Evolutionary conservation across 78 protist species (phyloP).

Genomic region (slime mould (Dictyostelium discoideum)): dicty_2.7 NC_007091.3:2880501-2881000

Average conservation of each 20-base stretch:
- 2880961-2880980: no score
- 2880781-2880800: slow-evolving; percentile 86
- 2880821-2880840: not conserved
- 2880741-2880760: slow-evolving; percentile 92
- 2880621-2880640: slow-evolving; percentile 94
- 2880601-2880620: slow-evolving; percentile 79
- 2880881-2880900: not conserved
- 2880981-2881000: no score
- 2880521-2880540: no score
- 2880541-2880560: no score
- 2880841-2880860: not conserved
- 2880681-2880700: slow-evolving; percentile 70
- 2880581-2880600: slow-evolving; percentile 45
- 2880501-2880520: slow-evolving; percentile 75
- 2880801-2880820: not conserved
- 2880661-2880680: slow-evolving; percentile 92
- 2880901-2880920: slow-evolving; percentile 76
- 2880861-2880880: not conserved
- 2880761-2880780: slow-evolving; percentile 91
- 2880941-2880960: slow-evolving; percentile 40
- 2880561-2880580: no score
- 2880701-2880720: slow-evolving; percentile 84
- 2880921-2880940: slow-evolving; percentile 82
- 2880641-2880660: slow-evolving; percentile 81
- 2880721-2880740: slow-evolving; percentile 81